Conservation (phyloP, 208 protist genomes). For the Zelonia costaricensis region DNA sequence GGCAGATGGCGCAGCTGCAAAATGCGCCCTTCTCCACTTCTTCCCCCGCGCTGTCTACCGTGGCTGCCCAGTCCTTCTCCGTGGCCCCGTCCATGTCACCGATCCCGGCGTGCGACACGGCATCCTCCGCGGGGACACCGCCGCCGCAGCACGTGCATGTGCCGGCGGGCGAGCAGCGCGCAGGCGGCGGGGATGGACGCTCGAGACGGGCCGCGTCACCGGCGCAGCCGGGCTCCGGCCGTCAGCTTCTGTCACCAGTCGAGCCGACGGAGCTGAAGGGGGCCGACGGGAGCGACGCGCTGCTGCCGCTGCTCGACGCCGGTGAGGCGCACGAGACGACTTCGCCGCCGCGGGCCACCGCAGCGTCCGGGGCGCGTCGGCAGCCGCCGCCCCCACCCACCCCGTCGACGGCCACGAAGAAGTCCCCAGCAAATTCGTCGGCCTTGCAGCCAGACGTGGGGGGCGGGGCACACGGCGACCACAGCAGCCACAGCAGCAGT, state of each 20-base stretch:
- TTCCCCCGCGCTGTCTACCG: neutral
- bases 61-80: neutral
- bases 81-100: neutral
- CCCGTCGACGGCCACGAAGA: conserved; percentile 4
- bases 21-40: neutral
- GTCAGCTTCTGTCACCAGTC: neutral
- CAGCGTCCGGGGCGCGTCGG: conserved; percentile 4
- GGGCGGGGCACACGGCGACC: neutral
- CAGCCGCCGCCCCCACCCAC: conserved; percentile 13
- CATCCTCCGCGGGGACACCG: neutral
- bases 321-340: too few relatives aligned
- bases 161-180: too few relatives aligned
- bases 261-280: neutral
- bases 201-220: too few relatives aligned
- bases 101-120: neutral
- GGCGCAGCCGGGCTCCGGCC: too few relatives aligned
- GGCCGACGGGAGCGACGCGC: neutral
- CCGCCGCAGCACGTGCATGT: neutral
- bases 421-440: conserved; percentile 5
- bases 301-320: too few relatives aligned
- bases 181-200: too few relatives aligned
- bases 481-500: neutral
- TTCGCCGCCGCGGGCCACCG: too few relatives aligned
- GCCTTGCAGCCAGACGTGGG: conserved; percentile 12
- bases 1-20: neutral